Evolutionary conservation across 2,329 filamentous ascomycete genomes (phyloP).

Genomic region (Fusarium solani-melongenae): DNA sequence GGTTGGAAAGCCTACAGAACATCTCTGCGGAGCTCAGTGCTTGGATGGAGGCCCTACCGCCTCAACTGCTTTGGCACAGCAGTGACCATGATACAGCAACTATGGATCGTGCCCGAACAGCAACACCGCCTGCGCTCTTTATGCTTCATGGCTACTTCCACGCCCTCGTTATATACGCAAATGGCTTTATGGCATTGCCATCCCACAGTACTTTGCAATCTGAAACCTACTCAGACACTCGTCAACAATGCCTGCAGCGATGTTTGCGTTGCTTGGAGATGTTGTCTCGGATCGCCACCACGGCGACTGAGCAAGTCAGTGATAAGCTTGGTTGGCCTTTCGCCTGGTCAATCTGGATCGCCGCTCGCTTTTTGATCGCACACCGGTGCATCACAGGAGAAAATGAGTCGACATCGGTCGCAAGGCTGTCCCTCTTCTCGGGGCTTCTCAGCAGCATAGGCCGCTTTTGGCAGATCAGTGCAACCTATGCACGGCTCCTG

Average conservation of each 20-base stretch:
- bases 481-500: neutral
- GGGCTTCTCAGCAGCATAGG: neutral
- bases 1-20: neutral
- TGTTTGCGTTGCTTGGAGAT: neutral
- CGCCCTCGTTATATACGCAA: neutral
- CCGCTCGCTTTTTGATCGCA: neutral
- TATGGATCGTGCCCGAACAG: neutral
- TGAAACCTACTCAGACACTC: neutral
- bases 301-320: neutral
- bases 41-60: neutral
- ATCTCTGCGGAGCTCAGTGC: neutral
- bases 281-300: neutral
- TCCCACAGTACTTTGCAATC: neutral
- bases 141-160: neutral
- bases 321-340: neutral
- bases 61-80: neutral
- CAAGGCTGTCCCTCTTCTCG: neutral
- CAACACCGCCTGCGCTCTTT: neutral
- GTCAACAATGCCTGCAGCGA: neutral
- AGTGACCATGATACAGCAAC: too few relatives aligned
- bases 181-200: neutral
- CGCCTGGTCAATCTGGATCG: neutral
- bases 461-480: neutral
- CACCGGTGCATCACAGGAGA: neutral
- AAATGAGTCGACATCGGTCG: neutral